A percentile compares a stretch with the other conserved stretches of the same genome.
Evolutionary conservation across 345 rosid species (phyloP).

Genomic region (Citrus mangshanensis): DNA sequence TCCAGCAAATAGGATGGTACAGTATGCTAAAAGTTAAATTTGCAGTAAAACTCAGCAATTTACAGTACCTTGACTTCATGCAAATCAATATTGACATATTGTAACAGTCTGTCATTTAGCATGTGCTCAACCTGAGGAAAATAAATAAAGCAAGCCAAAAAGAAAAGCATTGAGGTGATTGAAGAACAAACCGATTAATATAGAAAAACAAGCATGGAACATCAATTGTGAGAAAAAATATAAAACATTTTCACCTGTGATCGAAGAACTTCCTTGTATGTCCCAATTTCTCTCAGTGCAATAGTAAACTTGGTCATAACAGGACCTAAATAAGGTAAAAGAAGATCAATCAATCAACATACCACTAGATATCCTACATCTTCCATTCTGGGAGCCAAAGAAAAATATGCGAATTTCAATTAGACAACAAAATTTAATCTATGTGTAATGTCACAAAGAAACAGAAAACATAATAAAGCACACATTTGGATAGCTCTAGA

Average conservation of each 20-base stretch:
- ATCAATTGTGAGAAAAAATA: slow-evolving; percentile 5
- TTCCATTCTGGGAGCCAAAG: not conserved
- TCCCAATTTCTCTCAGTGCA: slow-evolving; percentile 98
- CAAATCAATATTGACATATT: slow-evolving; percentile 81
- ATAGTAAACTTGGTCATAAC: slow-evolving; percentile 99
- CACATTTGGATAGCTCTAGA: not conserved
- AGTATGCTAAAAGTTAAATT: not conserved
- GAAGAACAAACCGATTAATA: not conserved
- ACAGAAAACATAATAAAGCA: not conserved
- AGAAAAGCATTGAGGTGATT: not conserved
- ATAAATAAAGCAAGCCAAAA: slow-evolving; percentile 1
- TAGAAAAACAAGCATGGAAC: not conserved
- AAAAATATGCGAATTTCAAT: not conserved
- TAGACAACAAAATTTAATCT: not conserved
- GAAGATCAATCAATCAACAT: slow-evolving; percentile 17
- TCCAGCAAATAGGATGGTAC: slow-evolving; percentile 47
- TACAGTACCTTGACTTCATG: slow-evolving; percentile 86
- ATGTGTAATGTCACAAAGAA: not conserved
- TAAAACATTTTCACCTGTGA: slow-evolving; percentile 63
- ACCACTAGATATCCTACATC: not conserved
- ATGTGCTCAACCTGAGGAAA: slow-evolving; percentile 83
- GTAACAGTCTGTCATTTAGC: slow-evolving; percentile 90
- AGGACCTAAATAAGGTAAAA: slow-evolving; percentile 59
- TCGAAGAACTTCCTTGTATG: slow-evolving; percentile 96
- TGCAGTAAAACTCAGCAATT: slow-evolving; percentile 17